Percentiles rank a stretch among this genome's conserved stretches.
Evolutionary conservation across 2,329 filamentous ascomycete species (phyloP).

Genomic region (Colletotrichum karsti): DNA sequence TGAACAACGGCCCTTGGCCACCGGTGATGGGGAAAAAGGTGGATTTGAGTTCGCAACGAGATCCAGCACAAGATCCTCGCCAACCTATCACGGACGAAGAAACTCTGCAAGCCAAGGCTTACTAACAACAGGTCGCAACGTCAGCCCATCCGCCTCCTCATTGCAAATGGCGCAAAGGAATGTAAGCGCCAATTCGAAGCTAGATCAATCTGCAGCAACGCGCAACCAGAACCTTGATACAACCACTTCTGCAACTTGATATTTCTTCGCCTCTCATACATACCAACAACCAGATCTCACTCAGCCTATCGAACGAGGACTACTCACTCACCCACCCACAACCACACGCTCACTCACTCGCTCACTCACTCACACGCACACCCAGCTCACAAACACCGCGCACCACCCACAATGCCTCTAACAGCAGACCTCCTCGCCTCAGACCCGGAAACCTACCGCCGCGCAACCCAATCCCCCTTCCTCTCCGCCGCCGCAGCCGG

Average conservation of each 20-base stretch:
- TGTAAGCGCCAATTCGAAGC: neutral
- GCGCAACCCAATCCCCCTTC: constrained; percentile 73
- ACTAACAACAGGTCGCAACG: neutral
- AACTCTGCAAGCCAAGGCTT: constrained; percentile 19
- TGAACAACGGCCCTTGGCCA: neutral
- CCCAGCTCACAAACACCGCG: neutral
- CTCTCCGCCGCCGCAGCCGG: constrained; percentile 72
- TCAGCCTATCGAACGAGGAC: neutral
- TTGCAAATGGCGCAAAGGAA: neutral
- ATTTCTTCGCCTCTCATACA: neutral
- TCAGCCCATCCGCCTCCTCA: neutral
- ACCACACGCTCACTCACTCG: fast-evolving
- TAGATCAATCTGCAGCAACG: too few species aligned
- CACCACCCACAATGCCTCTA: constrained; percentile 41
- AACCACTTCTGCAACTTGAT: neutral
- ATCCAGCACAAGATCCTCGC: neutral
- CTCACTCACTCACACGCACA: neutral
- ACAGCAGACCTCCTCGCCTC: constrained; percentile 65
- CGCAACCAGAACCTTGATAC: neutral
- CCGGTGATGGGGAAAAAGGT: neutral
- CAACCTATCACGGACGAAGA: constrained; percentile 3
- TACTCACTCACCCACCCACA: neutral
- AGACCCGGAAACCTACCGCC: constrained; percentile 53
- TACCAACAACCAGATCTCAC: neutral
- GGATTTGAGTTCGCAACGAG: neutral